Base-by-base conservation (phyloP, 129 eudicot genomes). In the Lactuca sativa region DNA sequence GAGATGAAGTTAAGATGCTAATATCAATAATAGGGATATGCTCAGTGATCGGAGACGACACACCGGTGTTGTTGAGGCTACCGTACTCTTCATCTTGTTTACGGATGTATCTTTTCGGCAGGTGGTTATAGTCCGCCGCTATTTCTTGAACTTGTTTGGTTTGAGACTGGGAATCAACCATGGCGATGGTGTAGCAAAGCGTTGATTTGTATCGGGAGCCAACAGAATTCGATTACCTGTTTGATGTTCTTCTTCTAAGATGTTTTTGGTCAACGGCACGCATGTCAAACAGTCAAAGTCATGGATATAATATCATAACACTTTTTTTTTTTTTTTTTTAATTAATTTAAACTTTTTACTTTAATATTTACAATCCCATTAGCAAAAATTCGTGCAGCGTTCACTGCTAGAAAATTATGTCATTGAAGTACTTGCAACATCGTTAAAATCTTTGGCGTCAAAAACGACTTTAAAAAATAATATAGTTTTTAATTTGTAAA, bases 101-200 rank as follows among this genome's bases (percentile, higher is more conserved):
- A 43, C 68, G 65, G 10, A 73, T 60, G 55, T 58, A 79, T 15
- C 71, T 68, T 67, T 68, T 72, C 36, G 72, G 79, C 67, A 64
- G 55, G 38, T 52, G 47, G 15, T 54, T 37, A n/a, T 32, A n/a
- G 21, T 67, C 59, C 16, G 34, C 49, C 47, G 83, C 83, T 52
- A 79, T 53, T 55, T 79, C 76, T 67, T 79, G 79, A 25, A 79
- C 79, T 30, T 70, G 71, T 10, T 73, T 67, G 56, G 38, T 51
- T 52, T 37, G 64, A 0, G 43, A 9, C 3, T 13, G 11, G 15
- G 0, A 37, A 31, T 32, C 37, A 30, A 13, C 17, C 40, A 32
- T 47, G 52, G 52, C 52, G 52, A 32, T 47, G 15, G 52, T 5
- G 52, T 47, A 47, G 52, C 52, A 47, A 47, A 47, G 15, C 52